Evolutionary conservation across 108 stramenopile species (phyloP).

Genomic region (Nannochloropsis salina): DNA sequence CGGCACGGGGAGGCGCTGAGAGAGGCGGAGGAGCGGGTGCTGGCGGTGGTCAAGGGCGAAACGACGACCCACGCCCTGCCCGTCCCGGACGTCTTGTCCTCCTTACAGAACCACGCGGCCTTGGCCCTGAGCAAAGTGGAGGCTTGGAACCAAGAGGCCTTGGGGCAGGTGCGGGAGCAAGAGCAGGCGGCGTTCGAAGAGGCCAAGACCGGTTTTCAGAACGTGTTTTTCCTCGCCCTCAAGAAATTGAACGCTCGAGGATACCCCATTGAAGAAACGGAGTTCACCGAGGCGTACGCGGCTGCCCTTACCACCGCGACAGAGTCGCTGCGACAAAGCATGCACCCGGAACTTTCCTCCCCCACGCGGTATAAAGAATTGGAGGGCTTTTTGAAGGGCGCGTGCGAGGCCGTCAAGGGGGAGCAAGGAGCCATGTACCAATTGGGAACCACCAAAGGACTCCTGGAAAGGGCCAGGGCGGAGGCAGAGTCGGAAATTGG

Average conservation of each 20-base stretch:
- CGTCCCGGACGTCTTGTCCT: background rate
- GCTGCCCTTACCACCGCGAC: background rate
- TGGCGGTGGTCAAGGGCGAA: background rate
- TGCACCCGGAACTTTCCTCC: background rate
- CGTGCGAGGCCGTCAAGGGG: background rate
- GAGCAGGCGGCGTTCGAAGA: background rate
- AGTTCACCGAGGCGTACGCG: background rate
- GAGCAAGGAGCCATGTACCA: conserved; percentile 10
- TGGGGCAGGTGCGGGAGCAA: background rate
- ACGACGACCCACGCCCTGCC: background rate
- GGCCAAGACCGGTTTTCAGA: background rate
- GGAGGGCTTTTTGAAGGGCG: background rate
- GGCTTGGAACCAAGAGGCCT: background rate
- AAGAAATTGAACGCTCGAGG: background rate
- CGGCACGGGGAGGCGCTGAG: background rate
- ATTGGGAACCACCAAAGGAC: background rate
- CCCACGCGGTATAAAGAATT: background rate
- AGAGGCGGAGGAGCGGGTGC: background rate
- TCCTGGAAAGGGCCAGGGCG: background rate
- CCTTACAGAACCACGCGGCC: background rate
- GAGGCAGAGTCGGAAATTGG: background rate
- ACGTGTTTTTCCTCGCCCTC: background rate
- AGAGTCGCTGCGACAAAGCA: background rate
- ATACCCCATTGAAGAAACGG: background rate
- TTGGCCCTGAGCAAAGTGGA: background rate